Base-by-base conservation (phyloP, 169 alveolate species). In the Plasmodium yoelii region DNA sequence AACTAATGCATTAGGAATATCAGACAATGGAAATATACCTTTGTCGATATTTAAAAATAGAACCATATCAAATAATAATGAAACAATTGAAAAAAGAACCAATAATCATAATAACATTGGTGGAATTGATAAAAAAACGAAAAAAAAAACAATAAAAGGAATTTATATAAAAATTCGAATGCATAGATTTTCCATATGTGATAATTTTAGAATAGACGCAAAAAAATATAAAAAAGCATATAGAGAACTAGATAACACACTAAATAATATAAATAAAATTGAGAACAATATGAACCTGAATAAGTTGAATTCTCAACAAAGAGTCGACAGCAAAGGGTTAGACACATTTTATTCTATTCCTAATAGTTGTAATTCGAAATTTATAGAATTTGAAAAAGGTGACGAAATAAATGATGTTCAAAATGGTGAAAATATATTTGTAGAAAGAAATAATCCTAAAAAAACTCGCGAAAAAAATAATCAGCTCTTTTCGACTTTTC, bases 331-430 rank as follows among this genome's bases (percentile, higher is more conserved):
- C 22, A 86, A 68, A 70, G 74, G 75, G 6, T 10, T 86, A 26
- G 91, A 86, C 12, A 86, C 87, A 8, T 86, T 86, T 86, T 86
- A 86, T 72, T 86, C 91, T 22, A 65, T 86, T 60, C 87, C 91
- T 5, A 86, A 86, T 69, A 86, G 91, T 53, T 47, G 51, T 15
- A 87, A 70, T 72, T 69, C 91, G 13, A 86, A 24, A 53, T 46
- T 63, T 18, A 53, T 65, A 5, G 24, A 39, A 5, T 9, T 19
- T 3, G 39, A 67, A 22, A 18, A 57, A 65, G 10, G 53, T 15
- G 53, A 65, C 4, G 71, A 65, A 42, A 56, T 34, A 22, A 51
- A 86, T n/a, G 86, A 69, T 18, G 42, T 7, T 3, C 42, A 67
- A 22, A 18, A 57, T 24, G 5, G 53, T 15, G 53, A 65, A 5